Percentiles rank a stretch among this genome's conserved stretches.
Conservation (phyloP, 768 basidiomycete species). For the Leccinum boreale region DNA sequence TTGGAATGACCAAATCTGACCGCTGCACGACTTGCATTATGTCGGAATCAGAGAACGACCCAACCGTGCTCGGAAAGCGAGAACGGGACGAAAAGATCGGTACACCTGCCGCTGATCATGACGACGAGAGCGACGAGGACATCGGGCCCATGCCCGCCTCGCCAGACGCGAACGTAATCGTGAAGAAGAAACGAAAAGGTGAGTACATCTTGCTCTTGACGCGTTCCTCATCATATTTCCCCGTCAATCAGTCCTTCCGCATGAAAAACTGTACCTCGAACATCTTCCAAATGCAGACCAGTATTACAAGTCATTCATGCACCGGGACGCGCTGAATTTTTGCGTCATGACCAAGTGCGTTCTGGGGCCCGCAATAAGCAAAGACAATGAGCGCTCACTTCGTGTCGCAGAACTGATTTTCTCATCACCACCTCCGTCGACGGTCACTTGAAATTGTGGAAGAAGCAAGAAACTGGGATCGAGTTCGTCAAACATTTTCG, state of each 20-base stretch:
- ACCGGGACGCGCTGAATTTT: constrained; percentile 88
- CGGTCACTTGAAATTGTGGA: constrained; percentile 98
- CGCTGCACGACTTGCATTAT: constrained; percentile 20
- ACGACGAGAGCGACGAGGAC: constrained; percentile 66
- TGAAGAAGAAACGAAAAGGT: constrained; percentile 87
- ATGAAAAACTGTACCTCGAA: constrained; percentile 89
- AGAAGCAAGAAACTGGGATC: constrained; percentile 93
- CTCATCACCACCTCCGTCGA: constrained; percentile 92
- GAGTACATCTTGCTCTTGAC: constrained; percentile 16
- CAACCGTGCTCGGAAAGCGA: constrained; percentile 64
- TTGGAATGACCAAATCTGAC: no score
- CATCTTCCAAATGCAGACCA: constrained; percentile 90
- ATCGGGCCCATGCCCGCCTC: constrained; percentile 86
- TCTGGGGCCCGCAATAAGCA: no score
- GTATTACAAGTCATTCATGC: constrained; percentile 98
- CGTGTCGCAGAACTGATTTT: constrained; percentile 75
- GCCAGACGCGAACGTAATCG: constrained; percentile 32
- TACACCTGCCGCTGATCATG: constrained; percentile 16
- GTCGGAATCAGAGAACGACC: constrained; percentile 48
- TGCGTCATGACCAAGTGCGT: constrained; percentile 83
- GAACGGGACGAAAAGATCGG: constrained; percentile 35
- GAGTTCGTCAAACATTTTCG: constrained; percentile 99
- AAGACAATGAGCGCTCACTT: constrained; percentile 3
- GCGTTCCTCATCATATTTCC: constrained; percentile 9
- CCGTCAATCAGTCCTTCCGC: constrained; percentile 70